A percentile compares a stretch with the other conserved stretches of the same genome.
phyloP scores from a whole-genome alignment of 2,329 filamentous ascomycete species.

The Exophiala aquamarina region DNA sequence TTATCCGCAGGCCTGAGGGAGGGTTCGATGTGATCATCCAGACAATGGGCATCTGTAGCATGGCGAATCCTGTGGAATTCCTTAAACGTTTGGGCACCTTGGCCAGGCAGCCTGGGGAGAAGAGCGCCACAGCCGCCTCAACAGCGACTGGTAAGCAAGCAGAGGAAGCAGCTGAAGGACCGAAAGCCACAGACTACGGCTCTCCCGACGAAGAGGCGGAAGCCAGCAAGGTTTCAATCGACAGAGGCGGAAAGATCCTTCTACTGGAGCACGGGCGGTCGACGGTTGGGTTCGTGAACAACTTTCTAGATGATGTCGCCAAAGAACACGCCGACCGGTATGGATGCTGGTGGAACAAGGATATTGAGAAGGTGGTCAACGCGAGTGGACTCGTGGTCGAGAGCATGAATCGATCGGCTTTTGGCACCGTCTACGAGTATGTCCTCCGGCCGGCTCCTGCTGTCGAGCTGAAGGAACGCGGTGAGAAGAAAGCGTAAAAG shows the following conservation, averaged over 20 bases:
- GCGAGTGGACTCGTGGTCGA: conserved; percentile 49
- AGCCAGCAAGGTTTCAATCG: conserved; percentile 6
- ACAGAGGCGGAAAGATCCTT: conserved; percentile 41
- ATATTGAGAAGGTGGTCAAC: conserved; percentile 49
- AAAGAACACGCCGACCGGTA: conserved; percentile 49
- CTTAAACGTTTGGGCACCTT: conserved; percentile 20
- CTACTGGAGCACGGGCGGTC: conserved; percentile 52
- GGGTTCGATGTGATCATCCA: conserved; percentile 50
- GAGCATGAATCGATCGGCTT: conserved; percentile 44
- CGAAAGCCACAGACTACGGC: conserved; percentile 38
- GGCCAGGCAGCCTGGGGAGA: conserved; percentile 27
- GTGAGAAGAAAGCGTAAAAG: background rate
- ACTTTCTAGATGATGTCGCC: conserved; percentile 47
- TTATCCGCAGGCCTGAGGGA: conserved; percentile 21
- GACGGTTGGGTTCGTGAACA: conserved; percentile 48
- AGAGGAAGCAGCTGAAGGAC: background rate
- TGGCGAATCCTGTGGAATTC: conserved; percentile 26
- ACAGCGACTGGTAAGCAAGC: background rate
- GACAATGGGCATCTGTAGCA: conserved; percentile 53
- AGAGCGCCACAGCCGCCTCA: conserved; percentile 3
- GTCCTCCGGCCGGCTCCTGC: conserved; percentile 21
- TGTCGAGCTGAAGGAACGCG: background rate
- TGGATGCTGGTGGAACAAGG: conserved; percentile 55
- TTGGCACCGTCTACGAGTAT: conserved; percentile 49
- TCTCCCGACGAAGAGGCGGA: conserved; percentile 30